Evolutionary conservation across 179 eudicot species (phyloP).

Genomic region (Beta lomatogona): DNA sequence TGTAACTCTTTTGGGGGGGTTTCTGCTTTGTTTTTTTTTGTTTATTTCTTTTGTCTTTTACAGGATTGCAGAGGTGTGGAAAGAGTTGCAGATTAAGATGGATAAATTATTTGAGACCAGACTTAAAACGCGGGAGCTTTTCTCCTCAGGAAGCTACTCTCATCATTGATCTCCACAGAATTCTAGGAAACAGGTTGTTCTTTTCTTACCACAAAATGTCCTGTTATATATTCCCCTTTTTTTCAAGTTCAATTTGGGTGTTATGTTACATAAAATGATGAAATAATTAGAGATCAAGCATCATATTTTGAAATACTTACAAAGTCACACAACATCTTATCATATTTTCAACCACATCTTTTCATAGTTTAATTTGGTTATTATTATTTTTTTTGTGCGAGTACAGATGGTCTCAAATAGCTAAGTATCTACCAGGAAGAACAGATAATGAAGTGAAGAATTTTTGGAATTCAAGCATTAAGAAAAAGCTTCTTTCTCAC

Average conservation of each 20-base stretch:
- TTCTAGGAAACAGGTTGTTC: constrained; percentile 74
- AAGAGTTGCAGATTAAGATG: constrained; percentile 89
- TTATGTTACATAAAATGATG: too few species aligned
- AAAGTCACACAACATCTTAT: too few species aligned
- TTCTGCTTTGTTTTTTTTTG: too few species aligned
- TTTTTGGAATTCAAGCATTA: constrained; percentile 86
- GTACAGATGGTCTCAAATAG: constrained; percentile 85
- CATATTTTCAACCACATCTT: neutral
- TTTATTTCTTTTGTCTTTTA: neutral
- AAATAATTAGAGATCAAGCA: too few species aligned
- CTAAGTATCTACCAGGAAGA: constrained; percentile 84
- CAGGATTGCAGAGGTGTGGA: constrained; percentile 90
- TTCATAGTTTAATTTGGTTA: neutral
- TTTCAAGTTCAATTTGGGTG: too few species aligned
- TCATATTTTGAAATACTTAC: too few species aligned
- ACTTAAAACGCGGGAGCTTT: constrained; percentile 85
- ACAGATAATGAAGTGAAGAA: constrained; percentile 91
- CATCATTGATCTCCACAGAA: constrained; percentile 76
- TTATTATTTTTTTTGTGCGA: neutral
- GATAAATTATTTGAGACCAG: constrained; percentile 90
- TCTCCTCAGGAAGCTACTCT: constrained; percentile 70
- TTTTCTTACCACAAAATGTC: neutral
- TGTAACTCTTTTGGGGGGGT: too few species aligned
- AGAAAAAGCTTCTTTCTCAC: constrained; percentile 61
- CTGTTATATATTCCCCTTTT: neutral